Conservation (phyloP, 2,329 filamentous ascomycete species). For the Aspergillus sp. region DNA sequence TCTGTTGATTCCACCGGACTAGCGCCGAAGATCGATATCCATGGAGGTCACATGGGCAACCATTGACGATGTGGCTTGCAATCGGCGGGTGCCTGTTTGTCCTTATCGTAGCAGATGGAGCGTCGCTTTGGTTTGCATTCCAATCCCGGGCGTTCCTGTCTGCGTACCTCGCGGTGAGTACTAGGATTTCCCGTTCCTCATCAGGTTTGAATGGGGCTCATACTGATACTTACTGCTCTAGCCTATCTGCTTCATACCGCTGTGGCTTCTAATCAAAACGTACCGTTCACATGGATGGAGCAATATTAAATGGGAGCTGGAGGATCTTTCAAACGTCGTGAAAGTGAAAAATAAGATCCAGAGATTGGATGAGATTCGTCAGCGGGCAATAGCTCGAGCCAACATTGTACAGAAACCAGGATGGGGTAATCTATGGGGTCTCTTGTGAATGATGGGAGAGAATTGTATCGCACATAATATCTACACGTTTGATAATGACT, state of each 20-base stretch:
- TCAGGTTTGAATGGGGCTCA: not conserved
- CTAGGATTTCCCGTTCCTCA: not conserved
- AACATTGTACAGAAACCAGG: not conserved
- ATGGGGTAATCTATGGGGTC: conserved; percentile 16
- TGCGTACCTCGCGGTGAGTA: conserved; percentile 39
- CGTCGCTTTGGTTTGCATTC: conserved; percentile 37
- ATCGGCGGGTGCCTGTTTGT: conserved; percentile 36
- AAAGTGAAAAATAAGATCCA: conserved; percentile 27
- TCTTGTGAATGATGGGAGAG: not conserved
- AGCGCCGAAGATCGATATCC: conserved; percentile 31
- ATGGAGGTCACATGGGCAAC: conserved; percentile 40
- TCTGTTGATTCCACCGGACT: conserved; percentile 9
- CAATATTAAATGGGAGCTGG: conserved; percentile 26
- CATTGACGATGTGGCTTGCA: conserved; percentile 35
- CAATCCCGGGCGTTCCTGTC: conserved; percentile 35
- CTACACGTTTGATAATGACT: not conserved
- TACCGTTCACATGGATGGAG: conserved; percentile 11
- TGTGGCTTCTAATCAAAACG: conserved; percentile 29
- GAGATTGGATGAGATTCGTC: conserved; percentile 28
- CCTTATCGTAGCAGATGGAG: conserved; percentile 32
- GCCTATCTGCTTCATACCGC: conserved; percentile 28
- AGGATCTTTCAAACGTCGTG: conserved; percentile 29
- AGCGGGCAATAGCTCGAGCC: conserved; percentile 14
- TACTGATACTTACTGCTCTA: conserved; percentile 5
- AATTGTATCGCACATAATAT: not conserved